These are phyloP conservation scores for Penicillium sp. DNA, from an alignment of 2,329 filamentous ascomycete species.

Conservation along the genomic window DNA sequence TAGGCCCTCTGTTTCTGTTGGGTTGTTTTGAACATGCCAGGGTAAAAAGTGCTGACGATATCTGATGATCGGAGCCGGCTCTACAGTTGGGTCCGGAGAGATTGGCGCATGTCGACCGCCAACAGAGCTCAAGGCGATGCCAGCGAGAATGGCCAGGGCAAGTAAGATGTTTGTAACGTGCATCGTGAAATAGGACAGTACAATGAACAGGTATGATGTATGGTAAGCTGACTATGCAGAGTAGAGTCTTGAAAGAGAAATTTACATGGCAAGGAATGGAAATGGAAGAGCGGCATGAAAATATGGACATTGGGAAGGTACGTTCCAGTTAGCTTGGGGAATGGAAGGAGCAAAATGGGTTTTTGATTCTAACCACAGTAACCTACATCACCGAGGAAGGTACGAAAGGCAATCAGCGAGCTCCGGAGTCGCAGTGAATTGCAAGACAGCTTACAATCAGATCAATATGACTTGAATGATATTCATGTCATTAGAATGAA, in stretches of 20 bases:
- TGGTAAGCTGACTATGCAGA: conserved; percentile 20
- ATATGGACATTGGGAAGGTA: background rate
- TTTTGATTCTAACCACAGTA: too few species aligned
- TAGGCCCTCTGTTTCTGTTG: background rate
- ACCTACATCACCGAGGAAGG: background rate
- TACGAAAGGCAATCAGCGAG: background rate
- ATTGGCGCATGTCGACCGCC: background rate
- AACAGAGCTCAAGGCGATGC: conserved; percentile 9
- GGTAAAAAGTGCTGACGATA: background rate
- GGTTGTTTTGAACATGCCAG: background rate
- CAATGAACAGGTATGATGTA: conserved; percentile 21
- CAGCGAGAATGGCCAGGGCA: conserved; percentile 10
- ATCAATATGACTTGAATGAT: background rate
- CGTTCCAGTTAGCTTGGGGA: background rate
- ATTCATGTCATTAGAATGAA: background rate
- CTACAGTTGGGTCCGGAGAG: background rate
- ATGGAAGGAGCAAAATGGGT: background rate
- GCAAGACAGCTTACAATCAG: background rate
- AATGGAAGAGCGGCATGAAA: conserved; percentile 1
- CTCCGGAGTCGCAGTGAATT: background rate
- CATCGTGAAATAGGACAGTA: conserved; percentile 21
- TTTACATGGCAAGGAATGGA: background rate
- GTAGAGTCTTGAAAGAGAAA: conserved; percentile 4
- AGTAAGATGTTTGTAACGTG: conserved; percentile 16
- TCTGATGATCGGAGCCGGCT: background rate